phyloP scores from a whole-genome alignment of 441 rosid genomes.

The Hura crepitans region DNA sequence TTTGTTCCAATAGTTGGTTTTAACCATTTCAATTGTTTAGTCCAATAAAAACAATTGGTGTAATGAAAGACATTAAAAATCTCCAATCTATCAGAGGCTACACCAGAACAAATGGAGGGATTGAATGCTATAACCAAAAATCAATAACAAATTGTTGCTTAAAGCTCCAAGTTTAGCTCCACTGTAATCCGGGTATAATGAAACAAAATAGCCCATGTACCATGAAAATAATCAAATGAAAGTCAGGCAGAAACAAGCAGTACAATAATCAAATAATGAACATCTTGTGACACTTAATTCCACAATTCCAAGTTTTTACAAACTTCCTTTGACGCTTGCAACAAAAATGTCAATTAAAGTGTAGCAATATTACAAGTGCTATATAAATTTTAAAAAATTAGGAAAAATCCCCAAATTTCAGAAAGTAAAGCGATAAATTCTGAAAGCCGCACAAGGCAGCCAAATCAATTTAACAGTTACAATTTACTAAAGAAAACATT shows the following conservation, averaged over 20 bases:
- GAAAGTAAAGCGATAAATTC: neutral
- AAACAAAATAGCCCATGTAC: no score
- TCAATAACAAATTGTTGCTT: no score
- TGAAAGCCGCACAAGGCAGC: neutral
- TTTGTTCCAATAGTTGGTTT: neutral
- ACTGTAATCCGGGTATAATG: no score
- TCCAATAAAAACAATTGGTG: neutral
- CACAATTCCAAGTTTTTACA: neutral
- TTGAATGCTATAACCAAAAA: no score
- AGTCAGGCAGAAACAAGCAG: neutral
- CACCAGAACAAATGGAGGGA: neutral
- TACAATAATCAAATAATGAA: neutral
- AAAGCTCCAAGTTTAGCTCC: no score
- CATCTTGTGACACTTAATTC: neutral
- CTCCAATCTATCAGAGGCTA: neutral
- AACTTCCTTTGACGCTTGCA: neutral
- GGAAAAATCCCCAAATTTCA: neutral
- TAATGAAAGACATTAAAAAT: neutral
- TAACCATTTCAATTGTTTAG: neutral
- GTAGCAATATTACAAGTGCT: neutral
- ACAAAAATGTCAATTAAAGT: neutral
- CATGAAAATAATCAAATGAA: neutral
- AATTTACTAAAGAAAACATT: neutral
- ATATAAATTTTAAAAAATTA: neutral
- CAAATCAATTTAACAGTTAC: neutral